phyloP scores from a whole-genome alignment of 2,329 filamentous ascomycete species.

The Fusarium algeriense region DNA sequence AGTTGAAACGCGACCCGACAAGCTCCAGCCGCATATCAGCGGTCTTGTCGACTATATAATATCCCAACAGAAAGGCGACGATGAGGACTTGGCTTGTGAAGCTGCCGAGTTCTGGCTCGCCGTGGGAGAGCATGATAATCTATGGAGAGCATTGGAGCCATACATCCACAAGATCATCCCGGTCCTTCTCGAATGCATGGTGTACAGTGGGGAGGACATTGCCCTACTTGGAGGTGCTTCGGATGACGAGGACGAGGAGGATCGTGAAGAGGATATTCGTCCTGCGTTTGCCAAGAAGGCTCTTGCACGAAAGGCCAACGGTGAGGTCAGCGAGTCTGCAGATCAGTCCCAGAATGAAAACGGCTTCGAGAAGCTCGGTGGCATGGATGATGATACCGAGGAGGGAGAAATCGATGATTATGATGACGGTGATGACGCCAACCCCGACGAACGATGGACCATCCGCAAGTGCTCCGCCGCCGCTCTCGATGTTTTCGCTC shows the following conservation, averaged over 20 bases:
- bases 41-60: conserved; percentile 95
- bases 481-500: conserved; percentile 92
- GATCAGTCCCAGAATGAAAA: conserved; percentile 66
- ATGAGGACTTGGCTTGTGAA: conserved; percentile 91
- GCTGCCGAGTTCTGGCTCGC: conserved; percentile 98
- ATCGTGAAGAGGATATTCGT: conserved; percentile 90
- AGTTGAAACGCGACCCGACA: conserved; percentile 90
- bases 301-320: conserved; percentile 69
- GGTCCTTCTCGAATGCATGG: conserved; percentile 92
- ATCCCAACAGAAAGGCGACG: conserved; percentile 86
- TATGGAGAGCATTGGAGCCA: conserved; percentile 81
- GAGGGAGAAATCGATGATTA: conserved; percentile 88
- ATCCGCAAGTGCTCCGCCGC: conserved; percentile 97
- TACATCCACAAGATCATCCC: conserved; percentile 89
- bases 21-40: conserved; percentile 87
- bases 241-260: conserved; percentile 91
- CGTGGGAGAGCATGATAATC: conserved; percentile 85
- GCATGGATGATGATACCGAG: conserved; percentile 80
- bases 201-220: conserved; percentile 95
- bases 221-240: conserved; percentile 84
- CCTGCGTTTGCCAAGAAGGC: conserved; percentile 86
- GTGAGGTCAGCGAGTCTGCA: conserved; percentile 62
- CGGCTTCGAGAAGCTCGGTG: conserved; percentile 66
- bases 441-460: conserved; percentile 94
- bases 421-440: conserved; percentile 80